A percentile compares a stretch with the other conserved stretches of the same genome.
phyloP scores from a whole-genome alignment of 805 yeast genomes.

The Priceomyces fermenticarens region DNA sequence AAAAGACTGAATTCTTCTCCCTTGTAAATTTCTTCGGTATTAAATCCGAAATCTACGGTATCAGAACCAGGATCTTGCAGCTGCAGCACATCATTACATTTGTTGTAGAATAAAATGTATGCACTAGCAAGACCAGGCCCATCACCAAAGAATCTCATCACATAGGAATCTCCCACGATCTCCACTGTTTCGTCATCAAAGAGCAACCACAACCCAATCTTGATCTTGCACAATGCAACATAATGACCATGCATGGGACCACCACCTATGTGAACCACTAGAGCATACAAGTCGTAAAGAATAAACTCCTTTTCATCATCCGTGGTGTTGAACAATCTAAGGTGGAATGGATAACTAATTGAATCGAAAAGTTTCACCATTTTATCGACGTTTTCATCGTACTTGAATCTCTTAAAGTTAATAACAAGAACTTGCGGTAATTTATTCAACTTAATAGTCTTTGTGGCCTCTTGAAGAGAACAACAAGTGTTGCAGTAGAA shows the following conservation, averaged over 20 bases:
- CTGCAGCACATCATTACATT: conserved; percentile 28
- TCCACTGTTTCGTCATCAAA: conserved; percentile 97
- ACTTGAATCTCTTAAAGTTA: conserved; percentile 90
- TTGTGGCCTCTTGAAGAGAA: conserved; percentile 90
- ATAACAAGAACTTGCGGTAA: conserved; percentile 78
- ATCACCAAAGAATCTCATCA: conserved; percentile 83
- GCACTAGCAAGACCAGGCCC: conserved; percentile 88
- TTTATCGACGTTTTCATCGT: conserved; percentile 75
- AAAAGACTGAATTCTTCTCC: conserved; percentile 28
- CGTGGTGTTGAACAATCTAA: conserved; percentile 70
- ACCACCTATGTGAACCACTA: conserved; percentile 93
- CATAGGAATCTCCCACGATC: conserved; percentile 77
- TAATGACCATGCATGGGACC: conserved; percentile 98
- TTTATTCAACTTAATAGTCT: conserved; percentile 74
- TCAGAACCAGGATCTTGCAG: conserved; percentile 36
- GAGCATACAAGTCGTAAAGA: conserved; percentile 76
- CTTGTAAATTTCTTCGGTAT: conserved; percentile 26
- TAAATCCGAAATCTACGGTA: conserved; percentile 32
- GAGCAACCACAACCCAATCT: conserved; percentile 78
- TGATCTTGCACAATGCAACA: conserved; percentile 79
- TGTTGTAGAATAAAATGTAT: conserved; percentile 77
- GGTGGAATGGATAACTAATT: conserved; percentile 71
- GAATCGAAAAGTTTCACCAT: conserved; percentile 85
- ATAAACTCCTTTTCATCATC: conserved; percentile 41
- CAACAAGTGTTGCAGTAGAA: conserved; percentile 90